Base-by-base conservation (phyloP, 2,329 filamentous ascomycete genomes). In the Sarocladium brachiariae region DNA sequence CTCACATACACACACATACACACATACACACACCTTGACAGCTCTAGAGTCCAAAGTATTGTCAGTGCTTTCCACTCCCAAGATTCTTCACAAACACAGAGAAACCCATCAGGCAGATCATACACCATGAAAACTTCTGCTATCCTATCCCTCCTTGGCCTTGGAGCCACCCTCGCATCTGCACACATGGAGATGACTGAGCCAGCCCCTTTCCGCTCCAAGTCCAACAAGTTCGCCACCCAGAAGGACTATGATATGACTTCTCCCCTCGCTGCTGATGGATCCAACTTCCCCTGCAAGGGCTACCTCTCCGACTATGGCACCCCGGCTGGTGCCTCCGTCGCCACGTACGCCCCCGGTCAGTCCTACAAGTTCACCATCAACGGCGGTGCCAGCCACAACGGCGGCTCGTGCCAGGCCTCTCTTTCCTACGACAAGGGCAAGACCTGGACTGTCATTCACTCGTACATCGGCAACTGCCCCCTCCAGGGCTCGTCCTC, bases 281-380 rank as follows among this genome's bases (percentile, higher is more conserved):
- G 84, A 23, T 72, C 74, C 52, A 77, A 90, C 67, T 93, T 81
- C 65, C 84, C 87, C 4, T 93, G 88, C 78, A 90, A 90, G 71
- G 83, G 84, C 56, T 73, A 73, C 63, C 71, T 76, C 47, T 65
- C 61, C 46, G 67, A 76, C 39, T 57, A 80, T 30, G 76, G 74
- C 58, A 74, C 73, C 27, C 49, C 65, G 8, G 66, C 68, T 43
- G 80, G 80, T 55, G 65, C 70, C 16, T 66, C 80, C 4, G 77
- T 81, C 18, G 80, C 77, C 31, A 79, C 73, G 21, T 91, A 85
- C 65, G 63, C 69, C 3, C 76, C 83, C 5, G 87, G 87, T 30
- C 65, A 74, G 51, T 66, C 70, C 24, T 82, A 87, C 67, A 77
- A 78, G 56, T 74, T 90, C 67, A 78, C 75, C 53, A 70, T 91